These are phyloP conservation scores for Phytophthora colocasiae DNA, from an alignment of 352 stramenopile genomes.

Conservation along the genomic window DNA sequence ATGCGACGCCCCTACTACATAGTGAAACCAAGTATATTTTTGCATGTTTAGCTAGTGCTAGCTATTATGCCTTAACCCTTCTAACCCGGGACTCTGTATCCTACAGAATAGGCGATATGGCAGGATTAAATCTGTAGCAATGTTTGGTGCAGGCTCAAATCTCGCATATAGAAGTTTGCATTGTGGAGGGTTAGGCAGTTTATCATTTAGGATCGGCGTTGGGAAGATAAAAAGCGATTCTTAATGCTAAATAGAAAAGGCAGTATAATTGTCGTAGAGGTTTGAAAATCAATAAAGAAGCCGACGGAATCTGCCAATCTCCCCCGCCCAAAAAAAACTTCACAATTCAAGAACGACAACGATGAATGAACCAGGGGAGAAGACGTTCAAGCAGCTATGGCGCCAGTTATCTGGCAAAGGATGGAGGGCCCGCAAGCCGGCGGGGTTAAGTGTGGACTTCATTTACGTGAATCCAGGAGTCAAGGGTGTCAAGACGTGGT, in stretches of 20 bases:
- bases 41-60: too few species aligned
- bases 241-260: slow-evolving; percentile 13
- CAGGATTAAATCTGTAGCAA: slow-evolving; percentile 25
- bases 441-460: not conserved
- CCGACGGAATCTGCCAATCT: too few species aligned
- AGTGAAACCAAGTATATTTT: too few species aligned
- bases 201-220: slow-evolving; percentile 5
- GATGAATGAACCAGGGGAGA: slow-evolving; percentile 10
- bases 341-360: too few species aligned
- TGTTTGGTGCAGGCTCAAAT: not conserved
- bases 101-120: slow-evolving; percentile 24
- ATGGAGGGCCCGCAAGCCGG: slow-evolving; percentile 15
- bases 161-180: slow-evolving; percentile 20
- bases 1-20: too few species aligned
- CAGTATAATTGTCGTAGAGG: slow-evolving; percentile 15
- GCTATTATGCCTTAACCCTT: too few species aligned
- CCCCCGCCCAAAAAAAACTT: too few species aligned
- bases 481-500: not conserved
- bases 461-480: slow-evolving; percentile 12
- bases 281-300: slow-evolving; percentile 19
- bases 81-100: slow-evolving; percentile 28
- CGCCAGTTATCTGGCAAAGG: slow-evolving; percentile 4
- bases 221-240: slow-evolving; percentile 13
- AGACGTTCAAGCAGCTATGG: slow-evolving; percentile 24
- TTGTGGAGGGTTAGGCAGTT: too few species aligned